Conservation (phyloP, 192 early-diverging fungal species). For the Phycomyces nitens region DNA sequence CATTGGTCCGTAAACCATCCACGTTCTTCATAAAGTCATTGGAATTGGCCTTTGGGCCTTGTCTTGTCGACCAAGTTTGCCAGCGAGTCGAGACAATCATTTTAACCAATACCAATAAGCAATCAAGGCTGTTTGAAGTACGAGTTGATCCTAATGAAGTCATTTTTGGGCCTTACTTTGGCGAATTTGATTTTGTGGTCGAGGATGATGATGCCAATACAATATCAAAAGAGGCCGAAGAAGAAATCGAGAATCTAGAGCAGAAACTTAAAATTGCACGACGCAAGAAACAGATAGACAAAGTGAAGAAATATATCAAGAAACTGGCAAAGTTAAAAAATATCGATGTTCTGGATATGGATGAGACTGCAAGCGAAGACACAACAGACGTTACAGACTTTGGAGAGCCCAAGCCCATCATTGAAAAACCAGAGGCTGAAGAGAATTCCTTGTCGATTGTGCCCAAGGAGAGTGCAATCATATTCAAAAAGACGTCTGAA, state of each 20-base stretch:
- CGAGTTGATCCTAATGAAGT: constrained; percentile 70
- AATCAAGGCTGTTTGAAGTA: constrained; percentile 76
- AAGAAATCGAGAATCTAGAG: constrained; percentile 93
- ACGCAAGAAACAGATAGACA: constrained; percentile 84
- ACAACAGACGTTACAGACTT: neutral
- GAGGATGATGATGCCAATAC: constrained; percentile 58
- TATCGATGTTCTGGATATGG: constrained; percentile 12
- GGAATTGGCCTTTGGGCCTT: constrained; percentile 73
- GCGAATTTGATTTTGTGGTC: constrained; percentile 62
- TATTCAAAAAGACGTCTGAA: constrained; percentile 52
- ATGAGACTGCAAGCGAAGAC: neutral
- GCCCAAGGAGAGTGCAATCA: constrained; percentile 6
- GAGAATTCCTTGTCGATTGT: neutral
- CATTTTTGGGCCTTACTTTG: constrained; percentile 49
- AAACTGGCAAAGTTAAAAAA: constrained; percentile 62
- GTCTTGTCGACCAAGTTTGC: constrained; percentile 54
- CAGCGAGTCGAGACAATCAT: constrained; percentile 57
- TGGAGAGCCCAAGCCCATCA: constrained; percentile 5
- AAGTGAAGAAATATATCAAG: constrained; percentile 76
- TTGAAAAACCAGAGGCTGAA: constrained; percentile 29
- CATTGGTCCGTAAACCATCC: constrained; percentile 81
- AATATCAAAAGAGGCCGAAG: constrained; percentile 71
- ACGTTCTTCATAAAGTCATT: constrained; percentile 80
- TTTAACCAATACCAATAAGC: constrained; percentile 80
- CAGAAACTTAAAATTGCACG: constrained; percentile 97